Evolutionary conservation across 2,329 filamentous ascomycete species (phyloP), one percentile per base, ranked within the genome.

Genomic region (Plenodomus tracheiphilus): DNA sequence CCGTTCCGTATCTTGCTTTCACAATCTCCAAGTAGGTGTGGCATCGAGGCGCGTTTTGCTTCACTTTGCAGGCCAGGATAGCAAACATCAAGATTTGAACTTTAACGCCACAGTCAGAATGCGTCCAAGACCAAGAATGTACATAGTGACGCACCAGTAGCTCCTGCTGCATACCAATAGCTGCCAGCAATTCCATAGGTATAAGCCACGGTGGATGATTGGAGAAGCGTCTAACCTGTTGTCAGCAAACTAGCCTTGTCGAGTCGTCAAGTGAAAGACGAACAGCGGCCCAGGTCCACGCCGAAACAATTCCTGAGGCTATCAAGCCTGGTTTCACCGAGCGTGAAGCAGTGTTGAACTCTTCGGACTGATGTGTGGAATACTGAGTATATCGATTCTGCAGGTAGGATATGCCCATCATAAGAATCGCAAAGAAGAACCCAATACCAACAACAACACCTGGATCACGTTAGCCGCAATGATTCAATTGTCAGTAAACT

Each of bases 381-480:
- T 75, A 70, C 3, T 52, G 49, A 1, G 65, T 70, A 39, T 69
- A 70, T 20, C 58, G 53, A 39, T 69, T 68, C 42, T 70, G 64
- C 11, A 79, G 64, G 56, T 69, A 74, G 1, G 64, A 66, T 11
- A 69, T 68, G 8, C 59, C 59, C 59, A 68, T 70, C 65, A 69
- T 68, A 25, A 69, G 30, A 35, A 68, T 66, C 21, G 65, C 65
- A 40, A 69, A 70, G 54, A 68, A 68, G 51, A 69, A 74, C 3
- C 77, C 77, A 41, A 80, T 77, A 18, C 78, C 78, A n/a, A 79
- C 74, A 13, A 81, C 74, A 49, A 70, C 61, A 49, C 62, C 64
- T 66, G 17, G 1, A 16, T 18, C 2, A 10, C 34, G 17, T 52
- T n/a, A 52, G 39, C 3, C 15, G 28, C 8, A 4, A 15, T 32